Percentiles rank a stretch among this genome's conserved stretches.
phyloP scores from a whole-genome alignment of 495 filamentous ascomycete species.

The Aspergillus conjunctus region DNA sequence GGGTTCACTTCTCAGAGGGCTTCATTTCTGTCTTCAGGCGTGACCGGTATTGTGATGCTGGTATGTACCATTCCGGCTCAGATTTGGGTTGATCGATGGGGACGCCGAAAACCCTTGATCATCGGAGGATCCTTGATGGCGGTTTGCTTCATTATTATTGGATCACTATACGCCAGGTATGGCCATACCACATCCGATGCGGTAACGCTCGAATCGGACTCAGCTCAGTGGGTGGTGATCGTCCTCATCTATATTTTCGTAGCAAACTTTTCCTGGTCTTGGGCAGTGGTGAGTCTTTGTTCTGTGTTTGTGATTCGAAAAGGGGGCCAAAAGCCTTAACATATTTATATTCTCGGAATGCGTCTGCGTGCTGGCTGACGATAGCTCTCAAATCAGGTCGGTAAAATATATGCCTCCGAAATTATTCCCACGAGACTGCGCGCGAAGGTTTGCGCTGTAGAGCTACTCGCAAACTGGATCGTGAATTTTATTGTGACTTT shows the following conservation, averaged over 20 bases:
- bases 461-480: slow-evolving; percentile 23
- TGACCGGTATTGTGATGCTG: slow-evolving; percentile 23
- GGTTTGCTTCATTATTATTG: slow-evolving; percentile 18
- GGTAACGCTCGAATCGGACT: slow-evolving; percentile 9
- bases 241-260: slow-evolving; percentile 25
- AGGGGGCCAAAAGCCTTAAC: neutral
- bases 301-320: neutral
- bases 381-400: slow-evolving; percentile 7
- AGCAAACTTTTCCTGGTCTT: slow-evolving; percentile 23
- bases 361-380: neutral
- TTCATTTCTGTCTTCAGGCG: slow-evolving; percentile 18
- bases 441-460: slow-evolving; percentile 17
- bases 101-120: slow-evolving; percentile 19
- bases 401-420: slow-evolving; percentile 24
- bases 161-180: slow-evolving; percentile 17
- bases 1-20: slow-evolving; percentile 19
- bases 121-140: slow-evolving; percentile 18
- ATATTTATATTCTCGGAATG: neutral
- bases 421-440: slow-evolving; percentile 20
- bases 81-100: slow-evolving; percentile 24
- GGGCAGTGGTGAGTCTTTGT: slow-evolving; percentile 21
- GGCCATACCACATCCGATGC: slow-evolving; percentile 12
- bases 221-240: slow-evolving; percentile 24
- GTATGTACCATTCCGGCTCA: slow-evolving; percentile 22
- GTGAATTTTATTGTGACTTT: slow-evolving; percentile 24